Evolutionary conservation across 306 rosid species (phyloP).

Genomic region (Hylodesmum podocarpum): DNA sequence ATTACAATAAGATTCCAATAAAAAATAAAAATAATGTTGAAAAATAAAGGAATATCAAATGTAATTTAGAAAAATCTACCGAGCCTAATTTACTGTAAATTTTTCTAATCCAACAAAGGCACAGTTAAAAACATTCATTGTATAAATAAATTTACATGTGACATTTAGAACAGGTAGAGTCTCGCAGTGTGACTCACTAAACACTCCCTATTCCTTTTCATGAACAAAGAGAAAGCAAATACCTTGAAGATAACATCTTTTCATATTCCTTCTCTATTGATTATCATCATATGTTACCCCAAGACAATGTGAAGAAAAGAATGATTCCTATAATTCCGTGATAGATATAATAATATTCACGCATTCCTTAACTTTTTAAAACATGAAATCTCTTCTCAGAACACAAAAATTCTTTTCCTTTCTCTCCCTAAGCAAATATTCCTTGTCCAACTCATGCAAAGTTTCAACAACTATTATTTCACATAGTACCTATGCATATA

Average conservation of each 20-base stretch:
- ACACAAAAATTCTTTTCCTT: constrained; percentile 46
- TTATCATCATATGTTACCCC: constrained; percentile 24
- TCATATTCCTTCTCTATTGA: constrained; percentile 27
- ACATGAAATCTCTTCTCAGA: constrained; percentile 36
- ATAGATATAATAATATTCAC: constrained; percentile 21
- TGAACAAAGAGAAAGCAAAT: neutral
- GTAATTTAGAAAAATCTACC: too few relatives aligned
- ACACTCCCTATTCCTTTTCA: neutral
- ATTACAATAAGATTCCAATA: too few relatives aligned
- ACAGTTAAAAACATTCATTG: too few relatives aligned
- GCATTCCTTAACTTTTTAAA: constrained; percentile 21
- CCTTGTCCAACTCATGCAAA: constrained; percentile 43
- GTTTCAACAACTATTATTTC: neutral
- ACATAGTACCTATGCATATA: constrained; percentile 39
- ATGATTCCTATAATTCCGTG: constrained; percentile 46
- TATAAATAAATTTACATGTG: neutral
- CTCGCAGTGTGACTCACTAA: neutral
- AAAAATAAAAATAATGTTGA: too few relatives aligned
- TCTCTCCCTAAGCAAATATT: constrained; percentile 41
- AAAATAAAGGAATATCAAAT: too few relatives aligned
- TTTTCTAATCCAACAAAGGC: too few relatives aligned
- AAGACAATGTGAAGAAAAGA: constrained; percentile 57
- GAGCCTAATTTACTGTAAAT: too few relatives aligned
- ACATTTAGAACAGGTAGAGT: neutral
- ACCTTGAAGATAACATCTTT: constrained; percentile 26